Evolutionary conservation across 192 early-diverging fungal genomes (phyloP), one percentile per base, ranked within the genome.

Genomic region (Podila clonocystis): DNA sequence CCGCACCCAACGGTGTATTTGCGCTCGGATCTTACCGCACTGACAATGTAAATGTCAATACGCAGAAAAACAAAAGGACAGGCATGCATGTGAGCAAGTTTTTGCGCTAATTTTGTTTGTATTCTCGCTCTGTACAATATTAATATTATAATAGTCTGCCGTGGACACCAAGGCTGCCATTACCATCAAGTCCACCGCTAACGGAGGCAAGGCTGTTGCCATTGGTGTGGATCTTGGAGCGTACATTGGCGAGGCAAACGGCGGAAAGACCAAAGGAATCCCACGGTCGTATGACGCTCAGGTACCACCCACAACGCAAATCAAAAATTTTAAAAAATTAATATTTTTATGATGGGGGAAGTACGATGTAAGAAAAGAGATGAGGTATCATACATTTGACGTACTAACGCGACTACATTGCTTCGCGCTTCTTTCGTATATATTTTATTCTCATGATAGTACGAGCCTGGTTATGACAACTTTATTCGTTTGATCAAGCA

Each of bases 401-500:
- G 31, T 31, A 36, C 52, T 55, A 20, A 50, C 41, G 50, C 33
- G 28, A 17, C 34, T 30, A 24, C 29, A 22, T n/a, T 48, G 1
- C 29, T 24, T 50, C 31, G 0, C 57, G 30, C 50, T 0, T 17
- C 7, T 4, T 24, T 1, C 36, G n/a, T 12, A 2, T 22, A 3
- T 33, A 59, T 50, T 38, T 50, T 72, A 72, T 72, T 33, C 62
- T 61, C 45, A 63, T 72, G 1, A 63, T 31, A 57, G 55, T 68
- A 68, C 57, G 67, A 68, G 28, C 67, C 67, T 9, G 67, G 67
- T 17, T 68, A 68, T 17, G 67, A 68, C 50, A 68, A 60, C 67
- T 62, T 68, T 58, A 28, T 68, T 11, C 67, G 67, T 58, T 15
- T 68, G 31, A 68, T 68, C 57, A 68, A 68, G 13, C 41, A 45